Evolutionary conservation across 1,139 yeast genomes (phyloP), one percentile per base, ranked within the genome.

Genomic region (Spathaspora sp.): DNA sequence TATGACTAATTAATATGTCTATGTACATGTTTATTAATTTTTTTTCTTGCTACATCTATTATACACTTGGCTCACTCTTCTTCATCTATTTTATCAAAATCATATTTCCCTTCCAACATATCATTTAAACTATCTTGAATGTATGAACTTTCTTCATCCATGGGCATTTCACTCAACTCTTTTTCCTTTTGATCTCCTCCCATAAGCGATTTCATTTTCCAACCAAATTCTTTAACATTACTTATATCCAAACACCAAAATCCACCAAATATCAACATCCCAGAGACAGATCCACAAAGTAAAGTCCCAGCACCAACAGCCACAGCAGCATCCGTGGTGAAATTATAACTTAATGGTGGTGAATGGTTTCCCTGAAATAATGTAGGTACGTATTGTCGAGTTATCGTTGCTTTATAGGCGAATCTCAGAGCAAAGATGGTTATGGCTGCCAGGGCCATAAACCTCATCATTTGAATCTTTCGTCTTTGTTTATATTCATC

Each of bases 221-320:
- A 72, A 0, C 93, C 86, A 63, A 89, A 88, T 59, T 90, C 97
- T 46, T 74, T 70, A 43, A 86, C 72, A 34, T 71, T 75, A 25
- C 87, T 78, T 7, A 89, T 83, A 59, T 89, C 95, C 63, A 78
- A 72, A 25, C 84, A 72, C 96, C 97, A 89, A 53, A 89, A 84
- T 1, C 82, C 74, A 2, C 96, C 96, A 38, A 89, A 80, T 2
- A 84, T 71, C 8, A 81, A 67, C 87, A 89, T 86, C 4, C 89
- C 79, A 56, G 87, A 79, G 0, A 89, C 80, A 1, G 89, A 78
- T 0, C 84, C 77, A 7, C 97, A 88, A 25, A 90, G 68, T 41
- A 87, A 66, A 0, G 96, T 80, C 0, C 96, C 95, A 37, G 89
- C 84, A 0, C 87, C 82, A 4, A 91, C 90, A 0, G 97, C 98